Evolutionary conservation across 805 yeast species (phyloP), one percentile per base, ranked within the genome.

Genomic region (Kuraishia molischiana): DNA sequence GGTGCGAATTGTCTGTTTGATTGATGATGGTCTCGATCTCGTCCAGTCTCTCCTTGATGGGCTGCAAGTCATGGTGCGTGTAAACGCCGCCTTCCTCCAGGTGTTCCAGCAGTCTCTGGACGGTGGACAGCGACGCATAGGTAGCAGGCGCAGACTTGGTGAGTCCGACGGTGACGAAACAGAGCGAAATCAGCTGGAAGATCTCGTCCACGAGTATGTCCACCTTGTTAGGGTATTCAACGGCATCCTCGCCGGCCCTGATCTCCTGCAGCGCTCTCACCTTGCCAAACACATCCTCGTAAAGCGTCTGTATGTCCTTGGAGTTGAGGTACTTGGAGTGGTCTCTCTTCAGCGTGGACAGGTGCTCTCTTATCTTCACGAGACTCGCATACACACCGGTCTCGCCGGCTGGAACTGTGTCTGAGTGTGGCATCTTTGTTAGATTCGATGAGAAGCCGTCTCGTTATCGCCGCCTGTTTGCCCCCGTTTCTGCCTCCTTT

Each of bases 101-200:
- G 59, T 90, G 97, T 45, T 77, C 84, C 47, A 92, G 66, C 41
- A 92, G 63, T 47, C 92, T 77, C 59, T 80, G 81, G 17, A 92
- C 95, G 0, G 97, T 86, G 31, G 87, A 70, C 31, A 90, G 62
- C 3, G 95, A 84, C 4, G 95, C 90, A 59, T 84, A 92, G 1
- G 95, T 85, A 4, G 97, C 95, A 1, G 97, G 95, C 1, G 96
- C 95, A 26, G 86, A 73, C 48, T 86, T 80, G 34, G 83, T 82
- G 48, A 86, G 66, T 3, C 99, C 99, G 41, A 94, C 92, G 2
- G 97, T 85, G 51, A 90, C 74, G 58, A 89, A 85, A 46, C 92
- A 82, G 37, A 92, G 67, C 11, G 95, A 82, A 33, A 90, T 62
- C 35, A 92, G 62, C 57, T 90, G 96, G 68, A 90, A 86, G 18